Evolutionary conservation across 1,284 basidiomycete species (phyloP), one percentile per base, ranked within the genome.

Genomic region (Somion occarium): DNA sequence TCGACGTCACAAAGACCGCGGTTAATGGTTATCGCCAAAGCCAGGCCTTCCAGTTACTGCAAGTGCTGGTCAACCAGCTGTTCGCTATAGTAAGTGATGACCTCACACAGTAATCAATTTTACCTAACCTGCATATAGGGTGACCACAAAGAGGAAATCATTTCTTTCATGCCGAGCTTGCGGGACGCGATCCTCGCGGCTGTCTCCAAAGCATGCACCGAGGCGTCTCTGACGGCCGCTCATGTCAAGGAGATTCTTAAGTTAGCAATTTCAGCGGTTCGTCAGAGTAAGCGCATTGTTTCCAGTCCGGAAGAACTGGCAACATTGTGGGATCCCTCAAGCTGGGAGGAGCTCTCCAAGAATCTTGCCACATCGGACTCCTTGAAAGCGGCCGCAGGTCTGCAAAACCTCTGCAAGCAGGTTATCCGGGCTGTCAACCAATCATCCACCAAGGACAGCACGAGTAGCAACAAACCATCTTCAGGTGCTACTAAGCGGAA

Each of bases 201-300:
- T 45, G 65, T 88, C 24, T 70, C 70, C 7, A 66, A 70, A 13
- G 81, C 85, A 5, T 80, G 81, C 62, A 70, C 74, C 13, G 59
- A 63, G 18, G 19, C 25, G 25, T 45, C 39, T 20, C 69, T 89
- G 50, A 88, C 82, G 24, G 74, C 86, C 1, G 68, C 80, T 5
- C 85, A 93, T 52, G 66, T 89, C 61, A 96, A 93, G 67, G 89
- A 93, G 25, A 68, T 93, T 13, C 69, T 92, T 54, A 95, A 93
- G 66, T 72, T 91, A 48, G 83, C 75, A 0, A 70, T 92, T 5
- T 68, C 80, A 19, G 80, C 82, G 30, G 74, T 83, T 11, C 82
- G 92, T 47, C 82, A 86, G 53, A 82, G 83, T 44, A 79, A 76
- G 53, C 74, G 71, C 20, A 63, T 79, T 26, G 55, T 66, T 5